Evolutionary conservation across 331 rosid species (phyloP).

Genomic region (Phaseolus coccineus): DNA sequence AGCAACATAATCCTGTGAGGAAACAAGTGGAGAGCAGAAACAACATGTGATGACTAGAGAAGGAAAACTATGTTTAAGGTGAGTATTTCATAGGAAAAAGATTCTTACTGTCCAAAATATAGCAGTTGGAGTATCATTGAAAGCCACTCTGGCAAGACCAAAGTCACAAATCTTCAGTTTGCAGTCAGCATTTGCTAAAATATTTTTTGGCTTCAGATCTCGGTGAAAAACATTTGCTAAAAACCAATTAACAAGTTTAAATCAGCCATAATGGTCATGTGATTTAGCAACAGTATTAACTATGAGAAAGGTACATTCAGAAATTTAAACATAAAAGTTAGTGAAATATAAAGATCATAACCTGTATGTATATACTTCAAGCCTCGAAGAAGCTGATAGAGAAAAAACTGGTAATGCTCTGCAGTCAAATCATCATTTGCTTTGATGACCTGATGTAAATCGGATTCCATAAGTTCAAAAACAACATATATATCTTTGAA

Average conservation of each 20-base stretch:
- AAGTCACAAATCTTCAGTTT: constrained; percentile 94
- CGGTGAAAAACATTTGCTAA: constrained; percentile 94
- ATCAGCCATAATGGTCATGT: constrained; percentile 41
- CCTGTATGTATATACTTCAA: constrained; percentile 97
- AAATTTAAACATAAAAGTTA: constrained; percentile 1
- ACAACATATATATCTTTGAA: constrained; percentile 96
- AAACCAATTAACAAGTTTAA: constrained; percentile 48
- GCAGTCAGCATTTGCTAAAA: constrained; percentile 95
- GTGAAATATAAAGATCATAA: constrained; percentile 44
- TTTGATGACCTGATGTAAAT: constrained; percentile 94
- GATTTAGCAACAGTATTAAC: constrained; percentile 21
- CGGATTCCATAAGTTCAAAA: constrained; percentile 98
- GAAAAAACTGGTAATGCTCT: constrained; percentile 96
- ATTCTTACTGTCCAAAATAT: constrained; percentile 89
- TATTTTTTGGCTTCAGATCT: constrained; percentile 89
- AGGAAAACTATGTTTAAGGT: constrained; percentile 12
- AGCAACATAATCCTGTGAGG: constrained; percentile 87
- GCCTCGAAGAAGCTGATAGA: constrained; percentile 97
- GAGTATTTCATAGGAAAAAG: background rate
- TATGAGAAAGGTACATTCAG: background rate
- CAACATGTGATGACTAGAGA: constrained; percentile 3
- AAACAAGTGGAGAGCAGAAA: constrained; percentile 35
- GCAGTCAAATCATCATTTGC: constrained; percentile 97
- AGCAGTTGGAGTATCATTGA: constrained; percentile 91
- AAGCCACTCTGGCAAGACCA: constrained; percentile 95